A percentile compares a stretch with the other conserved stretches of the same genome.
Conservation (phyloP, 768 basidiomycete species). For the Podaxis pistillaris region DNA sequence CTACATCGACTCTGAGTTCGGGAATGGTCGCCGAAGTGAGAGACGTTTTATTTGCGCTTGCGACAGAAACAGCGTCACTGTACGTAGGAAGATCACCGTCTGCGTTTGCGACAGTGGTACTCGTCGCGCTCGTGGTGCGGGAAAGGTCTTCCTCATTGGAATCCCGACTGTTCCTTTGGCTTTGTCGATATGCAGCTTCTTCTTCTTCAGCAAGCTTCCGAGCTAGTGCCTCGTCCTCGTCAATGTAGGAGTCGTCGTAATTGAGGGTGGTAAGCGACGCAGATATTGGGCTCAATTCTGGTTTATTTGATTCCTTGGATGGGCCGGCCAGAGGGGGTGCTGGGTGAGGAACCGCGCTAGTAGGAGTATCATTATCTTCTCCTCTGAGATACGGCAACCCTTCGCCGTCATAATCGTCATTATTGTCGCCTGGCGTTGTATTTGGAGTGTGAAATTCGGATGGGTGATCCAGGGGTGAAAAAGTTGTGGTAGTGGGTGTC, state of each 20-base stretch:
- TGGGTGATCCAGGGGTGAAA: neutral
- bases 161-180: conserved; percentile 5
- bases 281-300: neutral
- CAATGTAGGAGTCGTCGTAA: conserved; percentile 17
- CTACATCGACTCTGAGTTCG: conserved; percentile 2
- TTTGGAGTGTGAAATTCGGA: neutral
- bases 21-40: neutral
- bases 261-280: conserved; percentile 2
- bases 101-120: neutral
- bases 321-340: neutral
- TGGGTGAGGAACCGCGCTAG: neutral
- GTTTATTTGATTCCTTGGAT: neutral
- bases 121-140: neutral
- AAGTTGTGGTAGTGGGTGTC: conserved; percentile 4
- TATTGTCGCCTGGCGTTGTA: neutral
- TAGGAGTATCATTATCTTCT: neutral
- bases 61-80: neutral
- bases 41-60: neutral
- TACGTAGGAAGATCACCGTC: conserved; percentile 8
- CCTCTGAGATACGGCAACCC: conserved; percentile 7
- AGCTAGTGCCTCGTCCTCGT: conserved; percentile 46
- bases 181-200: conserved; percentile 21
- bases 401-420: neutral
- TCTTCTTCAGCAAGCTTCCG: conserved; percentile 41
- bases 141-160: neutral